Conservation (phyloP, 192 early-diverging fungal genomes). For the Dimargaris cristalligena region DNA sequence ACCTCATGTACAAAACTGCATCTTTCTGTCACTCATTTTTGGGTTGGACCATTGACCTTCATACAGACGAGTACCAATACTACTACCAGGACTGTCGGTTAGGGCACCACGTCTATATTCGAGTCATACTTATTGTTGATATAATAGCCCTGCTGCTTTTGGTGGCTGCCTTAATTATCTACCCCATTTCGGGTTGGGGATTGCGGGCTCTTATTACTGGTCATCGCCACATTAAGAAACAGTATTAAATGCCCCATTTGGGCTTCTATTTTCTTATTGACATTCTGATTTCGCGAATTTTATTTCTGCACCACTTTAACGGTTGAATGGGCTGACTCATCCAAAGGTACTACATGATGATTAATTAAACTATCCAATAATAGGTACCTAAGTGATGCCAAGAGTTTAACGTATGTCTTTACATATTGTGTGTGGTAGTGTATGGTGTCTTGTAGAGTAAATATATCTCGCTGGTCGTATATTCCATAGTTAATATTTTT, state of each 20-base stretch:
- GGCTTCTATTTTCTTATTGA: neutral
- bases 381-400: too few relatives aligned
- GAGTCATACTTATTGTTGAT: constrained; percentile 24
- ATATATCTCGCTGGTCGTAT: neutral
- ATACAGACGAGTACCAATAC: too few relatives aligned
- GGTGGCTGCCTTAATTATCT: constrained; percentile 7
- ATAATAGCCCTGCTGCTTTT: constrained; percentile 12
- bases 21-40: too few relatives aligned
- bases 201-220: neutral
- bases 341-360: too few relatives aligned
- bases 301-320: too few relatives aligned
- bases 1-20: too few relatives aligned
- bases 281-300: too few relatives aligned
- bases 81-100: constrained; percentile 30
- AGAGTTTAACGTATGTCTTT: too few relatives aligned
- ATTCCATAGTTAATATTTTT: neutral
- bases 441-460: neutral
- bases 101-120: constrained; percentile 26
- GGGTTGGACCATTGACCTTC: too few relatives aligned
- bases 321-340: too few relatives aligned
- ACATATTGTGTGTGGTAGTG: too few relatives aligned
- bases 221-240: neutral
- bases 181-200: neutral
- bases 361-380: too few relatives aligned
- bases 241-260: neutral